Evolutionary conservation across 495 filamentous ascomycete species (phyloP).

Genomic region (Beverwykella pulmonaria): DNA sequence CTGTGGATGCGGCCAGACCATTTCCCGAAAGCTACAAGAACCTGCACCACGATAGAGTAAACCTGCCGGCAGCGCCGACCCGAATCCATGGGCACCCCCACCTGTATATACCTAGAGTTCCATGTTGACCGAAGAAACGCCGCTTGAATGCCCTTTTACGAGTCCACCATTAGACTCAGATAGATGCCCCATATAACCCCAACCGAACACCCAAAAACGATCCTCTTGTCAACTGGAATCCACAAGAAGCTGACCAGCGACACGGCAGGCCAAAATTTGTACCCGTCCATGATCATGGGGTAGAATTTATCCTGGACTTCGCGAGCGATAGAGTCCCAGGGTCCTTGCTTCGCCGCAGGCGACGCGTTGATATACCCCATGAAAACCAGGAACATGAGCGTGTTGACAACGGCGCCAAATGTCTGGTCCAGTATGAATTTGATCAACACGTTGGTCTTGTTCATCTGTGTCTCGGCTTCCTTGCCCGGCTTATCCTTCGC

Average conservation of each 20-base stretch:
- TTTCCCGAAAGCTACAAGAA: not conserved
- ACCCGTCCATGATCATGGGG: slow-evolving; percentile 70
- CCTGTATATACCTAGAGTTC: not conserved
- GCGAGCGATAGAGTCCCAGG: not conserved
- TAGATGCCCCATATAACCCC: slow-evolving; percentile 88
- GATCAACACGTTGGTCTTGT: slow-evolving; percentile 64
- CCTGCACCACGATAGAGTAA: not conserved
- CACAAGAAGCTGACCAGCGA: slow-evolving; percentile 77
- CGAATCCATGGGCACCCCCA: not conserved
- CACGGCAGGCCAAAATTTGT: slow-evolving; percentile 84
- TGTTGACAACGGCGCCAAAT: slow-evolving; percentile 74
- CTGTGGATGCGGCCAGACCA: not conserved
- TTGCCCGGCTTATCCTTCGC: slow-evolving; percentile 13
- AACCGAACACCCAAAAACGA: slow-evolving; percentile 75
- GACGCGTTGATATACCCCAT: slow-evolving; percentile 55
- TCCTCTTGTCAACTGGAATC: slow-evolving; percentile 73
- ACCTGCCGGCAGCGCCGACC: not conserved
- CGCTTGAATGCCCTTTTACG: not conserved
- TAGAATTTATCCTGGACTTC: slow-evolving; percentile 60
- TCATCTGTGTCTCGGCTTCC: slow-evolving; percentile 11
- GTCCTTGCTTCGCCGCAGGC: slow-evolving; percentile 4
- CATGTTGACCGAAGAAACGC: not conserved
- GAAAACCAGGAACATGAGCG: slow-evolving; percentile 67
- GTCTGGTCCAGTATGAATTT: slow-evolving; percentile 88
- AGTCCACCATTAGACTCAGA: slow-evolving; percentile 57